Evolutionary conservation across 2,329 filamentous ascomycete species (phyloP), one percentile per base, ranked within the genome.

Genomic region (Neonectria punicea): DNA sequence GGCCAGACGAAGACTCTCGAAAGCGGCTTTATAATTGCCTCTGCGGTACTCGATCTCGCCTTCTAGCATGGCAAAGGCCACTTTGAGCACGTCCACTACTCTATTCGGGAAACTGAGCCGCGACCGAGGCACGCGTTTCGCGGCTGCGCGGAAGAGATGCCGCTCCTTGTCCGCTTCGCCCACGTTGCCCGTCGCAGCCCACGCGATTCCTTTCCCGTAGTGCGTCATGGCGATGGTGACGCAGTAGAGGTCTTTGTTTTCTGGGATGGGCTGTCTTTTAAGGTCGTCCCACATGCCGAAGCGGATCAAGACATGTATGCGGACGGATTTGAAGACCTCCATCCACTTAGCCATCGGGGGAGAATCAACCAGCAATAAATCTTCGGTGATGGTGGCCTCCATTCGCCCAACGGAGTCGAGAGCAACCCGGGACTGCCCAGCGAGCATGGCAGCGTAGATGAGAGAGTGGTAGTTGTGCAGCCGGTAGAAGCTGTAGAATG

Each of bases 281-380:
- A 94, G 82, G 1, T 93, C 89, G 0, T 87, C 73, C 92, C 92
- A 94, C 16, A 80, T 81, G 0, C 92, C 92, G 70, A 94, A 95
- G 0, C 92, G 87, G 49, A 95, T 83, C 16, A 92, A 81, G 1
- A 90, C 89, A 75, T 95, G 92, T 2, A 90, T 81, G 4, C 89
- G 85, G 76, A 93, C 88, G 1, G 86, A 85, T 4, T 92, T 78
- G 68, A 93, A 93, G 1, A 86, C 86, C 77, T 94, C 92, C 1
- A 94, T 81, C 88, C 90, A 94, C 76, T 94, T 91, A 1, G 92
- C 91, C 91, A 94, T 93, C 0, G 90, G 90, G 0, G 90, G 90
- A 0, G 87, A 89, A 66, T 89, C 74, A 4, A 92, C 81, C 0
- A 87, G 85, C 0, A 94, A 81, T 3, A 94, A 77, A 0, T 85